Conservation (phyloP, 495 filamentous ascomycete genomes). For the Trichoderma virens region DNA sequence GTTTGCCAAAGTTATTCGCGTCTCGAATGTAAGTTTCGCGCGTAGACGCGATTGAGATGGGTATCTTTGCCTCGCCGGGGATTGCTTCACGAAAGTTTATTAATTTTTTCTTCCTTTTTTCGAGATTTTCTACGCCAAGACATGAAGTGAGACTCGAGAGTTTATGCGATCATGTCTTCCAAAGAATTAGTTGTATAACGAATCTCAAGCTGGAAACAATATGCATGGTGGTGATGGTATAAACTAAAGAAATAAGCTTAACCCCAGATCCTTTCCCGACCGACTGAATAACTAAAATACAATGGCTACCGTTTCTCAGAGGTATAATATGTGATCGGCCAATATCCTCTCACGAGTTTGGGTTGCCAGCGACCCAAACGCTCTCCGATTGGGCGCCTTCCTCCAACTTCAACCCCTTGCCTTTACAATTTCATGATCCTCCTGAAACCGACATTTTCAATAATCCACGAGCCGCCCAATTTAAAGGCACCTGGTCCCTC, state of each 20-base stretch:
- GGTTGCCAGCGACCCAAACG: too few relatives aligned
- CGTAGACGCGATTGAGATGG: background rate
- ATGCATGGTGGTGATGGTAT: background rate
- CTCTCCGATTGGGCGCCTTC: too few relatives aligned
- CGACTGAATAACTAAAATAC: background rate
- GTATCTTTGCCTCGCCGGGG: background rate
- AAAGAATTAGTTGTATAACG: background rate
- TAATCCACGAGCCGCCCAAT: constrained; percentile 34
- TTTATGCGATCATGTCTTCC: background rate
- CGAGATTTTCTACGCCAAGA: background rate
- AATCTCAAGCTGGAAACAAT: background rate
- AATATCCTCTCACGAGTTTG: too few relatives aligned
- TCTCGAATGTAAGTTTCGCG: background rate
- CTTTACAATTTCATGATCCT: constrained; percentile 32
- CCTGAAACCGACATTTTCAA: constrained; percentile 42
- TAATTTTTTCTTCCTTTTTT: background rate
- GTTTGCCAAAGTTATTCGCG: background rate
- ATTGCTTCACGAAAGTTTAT: background rate
- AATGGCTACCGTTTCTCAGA: background rate
- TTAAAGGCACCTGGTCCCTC: constrained; percentile 35
- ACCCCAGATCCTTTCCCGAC: background rate
- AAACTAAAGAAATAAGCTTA: background rate
- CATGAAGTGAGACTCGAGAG: background rate
- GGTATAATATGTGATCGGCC: background rate
- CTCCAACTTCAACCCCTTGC: background rate